These are phyloP conservation scores for Blumeriella jaapii DNA, from an alignment of 2,329 filamentous ascomycete genomes.

Conservation along the genomic window DNA sequence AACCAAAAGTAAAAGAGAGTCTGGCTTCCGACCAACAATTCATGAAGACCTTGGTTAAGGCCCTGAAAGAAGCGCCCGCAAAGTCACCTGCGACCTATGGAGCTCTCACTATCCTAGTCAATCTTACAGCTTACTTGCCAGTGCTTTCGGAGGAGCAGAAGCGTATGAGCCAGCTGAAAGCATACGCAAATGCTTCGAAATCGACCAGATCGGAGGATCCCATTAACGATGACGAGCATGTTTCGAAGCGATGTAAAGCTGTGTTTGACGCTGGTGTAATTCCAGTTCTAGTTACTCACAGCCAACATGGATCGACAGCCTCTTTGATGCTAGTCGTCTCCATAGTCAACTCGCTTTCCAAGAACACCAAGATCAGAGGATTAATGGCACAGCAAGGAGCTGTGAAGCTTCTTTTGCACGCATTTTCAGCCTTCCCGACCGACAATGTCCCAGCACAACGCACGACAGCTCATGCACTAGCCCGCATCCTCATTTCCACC, in stretches of 20 bases:
- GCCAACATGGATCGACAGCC: conserved; percentile 58
- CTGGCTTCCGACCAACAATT: conserved; percentile 58
- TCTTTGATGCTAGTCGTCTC: conserved; percentile 62
- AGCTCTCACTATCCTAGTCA: conserved; percentile 72
- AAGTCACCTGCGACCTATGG: conserved; percentile 72
- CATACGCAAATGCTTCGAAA: conserved; percentile 80
- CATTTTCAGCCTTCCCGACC: conserved; percentile 50
- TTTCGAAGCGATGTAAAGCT: conserved; percentile 61
- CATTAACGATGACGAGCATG: conserved; percentile 65
- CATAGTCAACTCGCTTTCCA: conserved; percentile 68
- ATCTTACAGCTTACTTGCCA: conserved; percentile 73
- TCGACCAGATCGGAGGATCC: conserved; percentile 46
- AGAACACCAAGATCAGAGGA: conserved; percentile 62
- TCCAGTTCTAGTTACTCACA: conserved; percentile 64
- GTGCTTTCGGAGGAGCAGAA: conserved; percentile 79
- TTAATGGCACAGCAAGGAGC: conserved; percentile 88
- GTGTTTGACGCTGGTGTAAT: conserved; percentile 72
- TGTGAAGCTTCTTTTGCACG: conserved; percentile 68
- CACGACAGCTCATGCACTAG: conserved; percentile 67
- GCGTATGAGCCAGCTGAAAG: conserved; percentile 82
- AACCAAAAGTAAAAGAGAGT: conserved; percentile 73
- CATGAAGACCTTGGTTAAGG: conserved; percentile 56
- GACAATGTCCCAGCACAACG: conserved; percentile 38
- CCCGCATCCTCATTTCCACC: conserved; percentile 75
- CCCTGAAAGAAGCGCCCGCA: conserved; percentile 44